Base-by-base conservation (phyloP, 129 eudicot genomes). In the Apium graveolens region DNA sequence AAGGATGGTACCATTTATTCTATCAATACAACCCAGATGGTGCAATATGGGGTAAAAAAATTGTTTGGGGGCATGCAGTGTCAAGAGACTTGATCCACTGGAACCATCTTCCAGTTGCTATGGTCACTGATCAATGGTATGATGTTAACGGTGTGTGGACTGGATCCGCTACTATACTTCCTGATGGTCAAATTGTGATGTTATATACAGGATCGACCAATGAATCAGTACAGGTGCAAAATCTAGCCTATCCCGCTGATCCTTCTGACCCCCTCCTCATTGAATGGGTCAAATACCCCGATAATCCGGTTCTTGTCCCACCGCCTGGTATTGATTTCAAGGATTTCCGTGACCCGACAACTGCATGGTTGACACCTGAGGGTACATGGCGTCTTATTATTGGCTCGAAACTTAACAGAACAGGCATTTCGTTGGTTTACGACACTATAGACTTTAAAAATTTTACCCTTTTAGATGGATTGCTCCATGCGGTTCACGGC, bases 91-190 rank as follows among this genome's bases (percentile, higher is more conserved):
- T 93, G 14, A 87, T 93, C 55, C 82, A 89, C 78, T 93, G 98
- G 98, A 80, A 71, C 76, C 91, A 93, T 84, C 94, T 93, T 14
- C 97, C 98, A 1, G 76, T 86, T 53, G 98, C 98, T 57, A 89
- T 93, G 92, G 82, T 83, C 37, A 83, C 87, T 17, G 98, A 93
- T 63, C 80, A 83, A 14, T 93, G 98, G 98, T 93, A 93, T 55
- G 98, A 93, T 60, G 74, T 72, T 27, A 88, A 90, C 43, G 97
- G 98, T 14, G 98, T 93, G 6, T 93, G 96, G 97, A 93, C 98
- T 0, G 98, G 98, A 1, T 93, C 98, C 1, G 98, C 96, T 75
- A 91, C 98, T 44, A 85, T 91, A 79, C 90, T 89, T 63, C 87
- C 93, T 0, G 87, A 93, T 24, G 98, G 92, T 34, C 80, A 87